Evolutionary conservation across 495 filamentous ascomycete genomes (phyloP).

Genomic region (Zalerion maritima): DNA sequence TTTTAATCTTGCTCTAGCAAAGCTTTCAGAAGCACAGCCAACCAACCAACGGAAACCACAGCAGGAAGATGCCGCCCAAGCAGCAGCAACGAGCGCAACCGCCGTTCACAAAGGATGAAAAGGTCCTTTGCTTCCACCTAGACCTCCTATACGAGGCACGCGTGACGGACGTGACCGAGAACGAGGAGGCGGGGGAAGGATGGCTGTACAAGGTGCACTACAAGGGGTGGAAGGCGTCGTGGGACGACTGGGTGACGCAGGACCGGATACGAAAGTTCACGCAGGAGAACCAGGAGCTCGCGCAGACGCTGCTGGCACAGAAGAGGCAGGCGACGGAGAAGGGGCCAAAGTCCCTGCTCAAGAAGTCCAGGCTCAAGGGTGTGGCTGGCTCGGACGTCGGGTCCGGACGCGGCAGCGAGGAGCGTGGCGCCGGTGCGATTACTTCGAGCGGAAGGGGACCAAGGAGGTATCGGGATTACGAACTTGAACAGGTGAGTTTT

Average conservation of each 20-base stretch:
- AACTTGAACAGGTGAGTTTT: conserved; percentile 67
- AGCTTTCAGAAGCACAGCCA: background rate
- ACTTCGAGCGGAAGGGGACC: conserved; percentile 52
- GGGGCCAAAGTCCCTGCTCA: conserved; percentile 24
- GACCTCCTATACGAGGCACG: conserved; percentile 96
- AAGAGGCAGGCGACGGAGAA: conserved; percentile 34
- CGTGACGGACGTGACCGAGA: conserved; percentile 57
- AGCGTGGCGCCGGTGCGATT: conserved; percentile 54
- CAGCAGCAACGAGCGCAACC: conserved; percentile 28
- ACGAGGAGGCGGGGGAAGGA: conserved; percentile 54
- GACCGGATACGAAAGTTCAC: conserved; percentile 90
- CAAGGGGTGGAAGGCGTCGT: conserved; percentile 98
- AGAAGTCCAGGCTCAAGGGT: conserved; percentile 38
- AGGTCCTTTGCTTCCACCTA: conserved; percentile 90
- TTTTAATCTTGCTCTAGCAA: background rate
- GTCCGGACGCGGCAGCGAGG: conserved; percentile 75
- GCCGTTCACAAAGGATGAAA: conserved; percentile 75
- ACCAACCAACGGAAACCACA: background rate
- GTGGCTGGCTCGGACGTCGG: conserved; percentile 55
- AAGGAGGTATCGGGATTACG: conserved; percentile 54
- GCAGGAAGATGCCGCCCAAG: conserved; percentile 21
- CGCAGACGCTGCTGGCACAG: conserved; percentile 47
- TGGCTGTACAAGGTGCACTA: conserved; percentile 89
- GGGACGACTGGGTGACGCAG: conserved; percentile 97
- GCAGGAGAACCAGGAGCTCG: conserved; percentile 83